phyloP scores from a whole-genome alignment of 257 asterid genomes.

The Dorcoceras hygrometricum region DNA sequence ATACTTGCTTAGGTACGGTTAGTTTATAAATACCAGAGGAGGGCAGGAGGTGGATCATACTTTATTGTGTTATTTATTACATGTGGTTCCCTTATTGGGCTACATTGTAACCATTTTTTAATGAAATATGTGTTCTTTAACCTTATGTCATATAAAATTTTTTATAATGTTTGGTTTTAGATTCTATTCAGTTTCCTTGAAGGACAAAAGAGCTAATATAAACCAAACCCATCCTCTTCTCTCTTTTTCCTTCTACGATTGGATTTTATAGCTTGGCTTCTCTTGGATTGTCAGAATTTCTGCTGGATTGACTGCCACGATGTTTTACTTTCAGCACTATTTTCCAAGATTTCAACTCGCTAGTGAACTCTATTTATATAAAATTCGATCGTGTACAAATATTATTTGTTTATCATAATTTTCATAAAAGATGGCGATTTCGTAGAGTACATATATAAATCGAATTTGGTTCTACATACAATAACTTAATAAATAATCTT shows the following conservation, averaged over 20 bases:
- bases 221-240: conserved; percentile 46
- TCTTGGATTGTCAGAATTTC: conserved; percentile 24
- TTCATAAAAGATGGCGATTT: no score
- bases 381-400: no score
- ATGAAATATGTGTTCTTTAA: conserved; percentile 28
- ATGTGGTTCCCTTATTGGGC: conserved; percentile 74
- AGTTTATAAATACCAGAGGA: conserved; percentile 43
- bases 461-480: no score
- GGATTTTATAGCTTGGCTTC: conserved; percentile 23
- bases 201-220: conserved; percentile 46
- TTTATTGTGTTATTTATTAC: conserved; percentile 41
- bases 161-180: conserved; percentile 36
- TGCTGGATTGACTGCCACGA: background rate
- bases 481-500: no score
- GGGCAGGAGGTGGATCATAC: conserved; percentile 45
- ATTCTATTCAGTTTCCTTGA: conserved; percentile 54
- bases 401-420: no score
- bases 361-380: background rate
- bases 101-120: conserved; percentile 39
- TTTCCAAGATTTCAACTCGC: conserved; percentile 5
- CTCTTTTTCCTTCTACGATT: conserved; percentile 36
- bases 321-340: background rate
- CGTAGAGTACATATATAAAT: no score
- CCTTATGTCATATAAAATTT: conserved; percentile 29
- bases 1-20: background rate